Conservation (phyloP, 1,284 basidiomycete species). For the Trametes hirsuta region DNA sequence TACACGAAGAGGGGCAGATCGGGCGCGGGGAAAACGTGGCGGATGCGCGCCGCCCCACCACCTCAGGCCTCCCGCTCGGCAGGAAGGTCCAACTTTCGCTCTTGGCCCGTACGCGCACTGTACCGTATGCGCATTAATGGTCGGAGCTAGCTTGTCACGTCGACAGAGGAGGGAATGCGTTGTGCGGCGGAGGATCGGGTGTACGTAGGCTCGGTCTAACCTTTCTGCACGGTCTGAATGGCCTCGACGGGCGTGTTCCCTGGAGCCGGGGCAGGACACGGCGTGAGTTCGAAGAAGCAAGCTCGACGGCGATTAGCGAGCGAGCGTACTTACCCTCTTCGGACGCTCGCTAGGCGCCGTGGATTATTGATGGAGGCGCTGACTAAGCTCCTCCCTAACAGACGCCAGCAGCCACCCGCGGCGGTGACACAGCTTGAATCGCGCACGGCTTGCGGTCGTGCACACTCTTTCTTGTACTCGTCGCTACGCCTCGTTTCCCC, state of each 20-base stretch:
- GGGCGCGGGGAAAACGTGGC: too few relatives aligned
- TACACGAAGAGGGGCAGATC: not conserved
- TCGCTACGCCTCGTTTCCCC: not conserved
- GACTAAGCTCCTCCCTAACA: slow-evolving; percentile 8
- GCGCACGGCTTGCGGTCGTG: not conserved
- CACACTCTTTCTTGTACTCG: not conserved
- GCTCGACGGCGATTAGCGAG: not conserved
- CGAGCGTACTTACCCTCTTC: slow-evolving; percentile 8
- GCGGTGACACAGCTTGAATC: not conserved
- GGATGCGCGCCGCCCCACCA: too few relatives aligned
- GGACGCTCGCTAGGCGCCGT: not conserved
- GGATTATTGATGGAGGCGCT: slow-evolving; percentile 10
- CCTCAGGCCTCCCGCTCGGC: too few relatives aligned
- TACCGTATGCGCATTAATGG: not conserved
- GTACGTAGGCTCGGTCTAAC: not conserved
- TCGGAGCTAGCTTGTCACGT: not conserved
- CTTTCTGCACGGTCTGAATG: too few relatives aligned
- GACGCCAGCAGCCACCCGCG: slow-evolving; percentile 15
- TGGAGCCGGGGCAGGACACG: too few relatives aligned
- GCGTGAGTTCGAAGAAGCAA: too few relatives aligned
- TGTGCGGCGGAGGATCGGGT: too few relatives aligned
- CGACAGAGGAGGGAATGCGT: not conserved
- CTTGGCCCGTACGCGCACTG: too few relatives aligned
- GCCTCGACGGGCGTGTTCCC: too few relatives aligned
- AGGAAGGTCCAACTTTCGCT: too few relatives aligned